Evolutionary conservation across 2,329 filamentous ascomycete genomes (phyloP).

Genomic region (Blumeria graminis): DNA sequence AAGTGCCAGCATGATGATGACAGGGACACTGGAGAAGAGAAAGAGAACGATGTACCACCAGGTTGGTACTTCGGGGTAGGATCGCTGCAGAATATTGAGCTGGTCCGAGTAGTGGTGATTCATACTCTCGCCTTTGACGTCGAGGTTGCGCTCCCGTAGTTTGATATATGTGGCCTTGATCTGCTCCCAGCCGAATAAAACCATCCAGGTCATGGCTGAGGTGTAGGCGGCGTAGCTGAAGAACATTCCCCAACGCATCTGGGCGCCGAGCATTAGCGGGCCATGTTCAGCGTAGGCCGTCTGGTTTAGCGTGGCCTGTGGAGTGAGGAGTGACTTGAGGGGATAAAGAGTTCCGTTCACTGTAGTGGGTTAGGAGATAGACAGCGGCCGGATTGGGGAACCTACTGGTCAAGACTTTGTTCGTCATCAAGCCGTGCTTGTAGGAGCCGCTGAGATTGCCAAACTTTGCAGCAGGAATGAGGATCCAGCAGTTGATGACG

Average conservation of each 20-base stretch:
- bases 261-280: conserved; percentile 30
- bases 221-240: conserved; percentile 35
- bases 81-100: conserved; percentile 31
- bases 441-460: conserved; percentile 25
- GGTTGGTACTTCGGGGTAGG: conserved; percentile 31
- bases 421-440: conserved; percentile 31
- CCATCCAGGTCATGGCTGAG: conserved; percentile 33
- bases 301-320: conserved; percentile 15
- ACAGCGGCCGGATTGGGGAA: not conserved
- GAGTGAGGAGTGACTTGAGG: conserved; percentile 15
- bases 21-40: conserved; percentile 21
- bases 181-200: conserved; percentile 27
- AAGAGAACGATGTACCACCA: conserved; percentile 34
- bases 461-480: conserved; percentile 33
- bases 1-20: conserved; percentile 26
- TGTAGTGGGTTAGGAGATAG: conserved; percentile 3
- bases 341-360: conserved; percentile 17
- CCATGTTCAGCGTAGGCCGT: conserved; percentile 24
- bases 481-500: conserved; percentile 30
- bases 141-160: conserved; percentile 17
- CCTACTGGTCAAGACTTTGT: conserved; percentile 26
- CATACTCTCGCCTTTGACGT: conserved; percentile 16
- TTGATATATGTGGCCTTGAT: conserved; percentile 22
- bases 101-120: conserved; percentile 32
- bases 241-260: conserved; percentile 32